Percentiles rank a stretch among this genome's conserved stretches.
phyloP scores from a whole-genome alignment of 2,329 filamentous ascomycete species.

The Alternaria ethzedia region DNA sequence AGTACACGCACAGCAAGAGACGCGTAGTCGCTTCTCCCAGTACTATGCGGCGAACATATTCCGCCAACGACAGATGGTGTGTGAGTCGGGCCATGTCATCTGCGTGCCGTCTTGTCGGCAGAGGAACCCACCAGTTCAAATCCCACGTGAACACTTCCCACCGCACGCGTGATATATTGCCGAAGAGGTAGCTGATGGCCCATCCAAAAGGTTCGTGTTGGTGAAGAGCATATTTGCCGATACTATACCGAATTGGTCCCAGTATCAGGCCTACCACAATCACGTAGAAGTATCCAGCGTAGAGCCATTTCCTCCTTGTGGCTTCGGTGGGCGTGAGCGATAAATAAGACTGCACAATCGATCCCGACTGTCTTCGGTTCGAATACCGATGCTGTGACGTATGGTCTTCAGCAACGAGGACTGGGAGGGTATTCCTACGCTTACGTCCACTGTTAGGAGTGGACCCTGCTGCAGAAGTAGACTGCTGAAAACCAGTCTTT shows the following conservation, averaged over 20 bases:
- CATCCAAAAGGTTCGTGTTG: conserved; percentile 86
- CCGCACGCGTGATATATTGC: conserved; percentile 75
- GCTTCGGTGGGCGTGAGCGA: conserved; percentile 82
- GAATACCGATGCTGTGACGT: conserved; percentile 27
- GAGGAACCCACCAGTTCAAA: conserved; percentile 75
- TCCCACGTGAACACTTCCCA: conserved; percentile 72
- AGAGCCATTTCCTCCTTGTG: conserved; percentile 77
- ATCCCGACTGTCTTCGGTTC: conserved; percentile 39
- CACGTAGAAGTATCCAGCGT: conserved; percentile 78
- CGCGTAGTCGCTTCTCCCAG: conserved; percentile 82
- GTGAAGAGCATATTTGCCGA: conserved; percentile 70
- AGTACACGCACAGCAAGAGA: conserved; percentile 79
- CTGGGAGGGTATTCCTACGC: conserved; percentile 46
- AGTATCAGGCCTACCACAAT: conserved; percentile 71
- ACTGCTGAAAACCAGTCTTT: conserved; percentile 18
- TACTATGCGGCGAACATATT: conserved; percentile 67
- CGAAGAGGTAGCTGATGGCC: conserved; percentile 88
- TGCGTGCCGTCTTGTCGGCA: conserved; percentile 60
- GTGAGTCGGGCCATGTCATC: conserved; percentile 17
- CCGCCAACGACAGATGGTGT: conserved; percentile 51
- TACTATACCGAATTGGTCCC: conserved; percentile 72
- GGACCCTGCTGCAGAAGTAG: conserved; percentile 2
- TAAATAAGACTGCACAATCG: conserved; percentile 69
- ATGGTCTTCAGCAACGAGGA: conserved; percentile 29
- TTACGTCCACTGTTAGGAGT: conserved; percentile 16